Percentiles rank a stretch among this genome's conserved stretches.
phyloP scores from a whole-genome alignment of 108 stramenopile genomes.

The Cyclotella sp. region DNA sequence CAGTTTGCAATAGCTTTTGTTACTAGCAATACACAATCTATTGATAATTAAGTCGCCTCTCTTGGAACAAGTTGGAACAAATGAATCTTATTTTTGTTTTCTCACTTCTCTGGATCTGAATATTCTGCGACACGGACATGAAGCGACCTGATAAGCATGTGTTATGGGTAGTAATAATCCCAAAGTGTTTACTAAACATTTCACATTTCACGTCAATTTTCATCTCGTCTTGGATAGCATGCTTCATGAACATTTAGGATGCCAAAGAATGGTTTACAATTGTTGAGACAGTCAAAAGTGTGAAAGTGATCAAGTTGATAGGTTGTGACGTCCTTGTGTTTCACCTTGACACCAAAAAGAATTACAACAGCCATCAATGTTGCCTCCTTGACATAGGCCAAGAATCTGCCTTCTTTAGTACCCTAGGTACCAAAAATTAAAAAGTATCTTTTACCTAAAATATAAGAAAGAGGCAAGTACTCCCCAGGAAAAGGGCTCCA shows the following conservation, averaged over 20 bases:
- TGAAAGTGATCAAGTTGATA: conserved; percentile 10
- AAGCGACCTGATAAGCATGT: conserved; percentile 22
- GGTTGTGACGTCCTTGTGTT: neutral
- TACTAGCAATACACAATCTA: no score
- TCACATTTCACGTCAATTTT: conserved; percentile 15
- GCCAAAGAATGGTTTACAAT: neutral
- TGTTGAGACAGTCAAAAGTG: conserved; percentile 19
- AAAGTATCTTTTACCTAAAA: no score
- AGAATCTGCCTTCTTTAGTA: no score
- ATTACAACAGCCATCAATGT: conserved; percentile 3
- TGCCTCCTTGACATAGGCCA: no score
- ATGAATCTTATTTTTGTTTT: neutral
- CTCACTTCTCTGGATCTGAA: conserved; percentile 9
- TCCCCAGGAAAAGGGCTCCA: no score
- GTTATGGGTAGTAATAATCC: conserved; percentile 30
- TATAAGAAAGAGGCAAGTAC: no score
- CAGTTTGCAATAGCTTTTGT: no score
- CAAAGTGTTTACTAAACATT: conserved; percentile 20
- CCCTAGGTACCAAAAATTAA: no score
- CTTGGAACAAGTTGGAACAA: neutral
- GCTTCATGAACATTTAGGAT: conserved; percentile 11
- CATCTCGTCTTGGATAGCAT: conserved; percentile 21
- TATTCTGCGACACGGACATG: conserved; percentile 19
- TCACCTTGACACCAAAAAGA: conserved; percentile 4
- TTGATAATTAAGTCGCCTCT: neutral